Evolutionary conservation across 306 rosid species (phyloP), one percentile per base, ranked within the genome.

Genomic region (Lathyrus oleraceus): DNA sequence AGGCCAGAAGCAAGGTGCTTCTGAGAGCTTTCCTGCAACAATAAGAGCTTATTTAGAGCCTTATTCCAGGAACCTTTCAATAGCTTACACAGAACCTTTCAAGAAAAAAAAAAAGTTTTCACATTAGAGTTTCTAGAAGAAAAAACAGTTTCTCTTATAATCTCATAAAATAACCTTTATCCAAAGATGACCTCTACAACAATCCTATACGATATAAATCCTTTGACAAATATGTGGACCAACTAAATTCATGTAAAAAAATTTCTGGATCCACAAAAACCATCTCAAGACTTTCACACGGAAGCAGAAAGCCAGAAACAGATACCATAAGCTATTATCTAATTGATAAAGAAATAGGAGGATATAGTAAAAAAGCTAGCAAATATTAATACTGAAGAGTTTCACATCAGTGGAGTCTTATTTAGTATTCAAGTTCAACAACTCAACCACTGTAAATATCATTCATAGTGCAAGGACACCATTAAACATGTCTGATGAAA

Each of bases 401-500:
- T 39, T 68, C 57, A 27, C 39, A 67, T 57, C 44, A 39, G 51
- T 39, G 39, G 32, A 7, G 2, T 15, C 2, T 44, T 57, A 77
- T 71, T 71, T 27, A 30, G 76, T 9, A 62, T 47, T 56, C 5
- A 54, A 61, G 71, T 43, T 35, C 42, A 74, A 56, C 67, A 77
- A 57, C 63, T 68, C 40, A 59, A 32, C 52, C 54, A 76, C 12
- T 3, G 39, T 13, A 1, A 67, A 60, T 57, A 81, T 17, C 58
- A 61, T 48, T 61, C 64, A 32, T n/a, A 43, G 5, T 1, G 54
- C 12, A 11, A 52, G 28, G 44, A 65, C 69, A 63, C 16, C 71
- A 64, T 81, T 51, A 68, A 25, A 74, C 81, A 62, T 56, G 67
- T 57, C 71, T 65, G 49, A 67, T 30, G 15, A 65, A 63, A 64